Evolutionary conservation across 2,329 filamentous ascomycete genomes (phyloP).

Genomic region (Pseudovirgaria hyperparasitica): DNA sequence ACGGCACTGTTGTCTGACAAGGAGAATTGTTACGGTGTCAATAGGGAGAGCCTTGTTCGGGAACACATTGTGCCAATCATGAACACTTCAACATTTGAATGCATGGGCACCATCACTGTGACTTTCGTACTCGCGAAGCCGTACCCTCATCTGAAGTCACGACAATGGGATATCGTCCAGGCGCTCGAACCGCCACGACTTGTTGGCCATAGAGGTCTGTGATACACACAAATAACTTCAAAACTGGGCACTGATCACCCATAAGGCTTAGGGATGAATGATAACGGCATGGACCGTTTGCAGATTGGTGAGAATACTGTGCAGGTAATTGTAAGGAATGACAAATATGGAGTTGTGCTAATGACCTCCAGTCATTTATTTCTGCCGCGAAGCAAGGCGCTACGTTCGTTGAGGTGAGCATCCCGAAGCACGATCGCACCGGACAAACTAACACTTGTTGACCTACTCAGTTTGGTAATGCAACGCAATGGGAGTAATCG

Average conservation of each 20-base stretch:
- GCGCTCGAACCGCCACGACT: neutral
- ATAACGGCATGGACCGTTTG: constrained; percentile 8
- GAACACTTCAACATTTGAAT: constrained; percentile 14
- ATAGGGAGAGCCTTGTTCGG: constrained; percentile 20
- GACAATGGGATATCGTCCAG: neutral
- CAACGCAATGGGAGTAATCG: too few species aligned
- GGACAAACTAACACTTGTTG: constrained; percentile 2
- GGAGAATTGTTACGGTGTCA: constrained; percentile 11
- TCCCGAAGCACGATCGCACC: neutral
- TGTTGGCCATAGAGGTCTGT: constrained; percentile 2
- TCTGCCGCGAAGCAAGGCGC: constrained; percentile 21
- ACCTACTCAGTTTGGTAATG: constrained; percentile 10
- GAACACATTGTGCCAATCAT: constrained; percentile 21
- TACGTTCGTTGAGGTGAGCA: constrained; percentile 12
- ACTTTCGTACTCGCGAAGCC: constrained; percentile 19
- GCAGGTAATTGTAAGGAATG: constrained; percentile 2
- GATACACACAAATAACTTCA: neutral
- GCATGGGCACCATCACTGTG: constrained; percentile 21
- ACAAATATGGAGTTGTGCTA: neutral
- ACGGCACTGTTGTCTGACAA: constrained; percentile 14
- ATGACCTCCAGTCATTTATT: constrained; percentile 21
- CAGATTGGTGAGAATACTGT: constrained; percentile 27
- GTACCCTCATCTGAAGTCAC: constrained; percentile 7
- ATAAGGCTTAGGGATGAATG: constrained; percentile 2
- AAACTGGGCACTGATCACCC: neutral